Base-by-base conservation (phyloP, 768 basidiomycete genomes). In the Psilocybe cubensis region DNA sequence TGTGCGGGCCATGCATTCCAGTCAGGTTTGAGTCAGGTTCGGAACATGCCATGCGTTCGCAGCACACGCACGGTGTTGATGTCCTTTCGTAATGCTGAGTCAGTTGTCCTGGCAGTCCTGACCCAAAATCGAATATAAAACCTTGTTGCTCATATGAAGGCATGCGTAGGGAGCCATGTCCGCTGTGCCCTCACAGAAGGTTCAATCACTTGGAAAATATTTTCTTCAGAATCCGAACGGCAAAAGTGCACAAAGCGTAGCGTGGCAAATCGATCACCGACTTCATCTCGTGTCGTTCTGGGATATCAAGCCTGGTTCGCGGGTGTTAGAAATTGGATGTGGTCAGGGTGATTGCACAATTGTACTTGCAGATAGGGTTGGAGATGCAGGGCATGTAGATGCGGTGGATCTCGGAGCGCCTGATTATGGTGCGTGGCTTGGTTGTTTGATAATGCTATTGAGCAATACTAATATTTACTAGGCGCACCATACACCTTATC, bases 301-400 rank as follows among this genome's bases (percentile, higher is more conserved):
- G 54, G 60, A 57, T 11, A 57, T 61, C 14, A 35, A 21, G 21
- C 52, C 52, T 23, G 56, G 60, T 28, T 23, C 45, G 20, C 49
- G 18, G 4, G 44, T 61, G 4, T 48, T 61, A 2, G 60, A 61
- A n/a, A 18, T 61, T 5, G 60, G 60, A 25, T 61, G 60, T 40
- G 60, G 60, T 7, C 60, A 61, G 25, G 60, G 60, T 0, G 60
- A 61, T 35, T 61, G 60, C 33, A 61, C 60, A 0, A 43, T 61
- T 24, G 56, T 54, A n/a, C 56, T 61, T 0, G 60, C 56, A 8
- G 25, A 53, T 40, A 48, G 51, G 4, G 60, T 61, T 38, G 60
- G 60, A 43, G 52, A 43, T 31, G 27, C 18, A 11, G 60, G 60
- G 18, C 33, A 56, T 21, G 60, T 61, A 9, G 46, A 43, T 27